Evolutionary conservation across 2,329 filamentous ascomycete species (phyloP), one percentile per base, ranked within the genome.

Genomic region (Sclerotinia subarctica): DNA sequence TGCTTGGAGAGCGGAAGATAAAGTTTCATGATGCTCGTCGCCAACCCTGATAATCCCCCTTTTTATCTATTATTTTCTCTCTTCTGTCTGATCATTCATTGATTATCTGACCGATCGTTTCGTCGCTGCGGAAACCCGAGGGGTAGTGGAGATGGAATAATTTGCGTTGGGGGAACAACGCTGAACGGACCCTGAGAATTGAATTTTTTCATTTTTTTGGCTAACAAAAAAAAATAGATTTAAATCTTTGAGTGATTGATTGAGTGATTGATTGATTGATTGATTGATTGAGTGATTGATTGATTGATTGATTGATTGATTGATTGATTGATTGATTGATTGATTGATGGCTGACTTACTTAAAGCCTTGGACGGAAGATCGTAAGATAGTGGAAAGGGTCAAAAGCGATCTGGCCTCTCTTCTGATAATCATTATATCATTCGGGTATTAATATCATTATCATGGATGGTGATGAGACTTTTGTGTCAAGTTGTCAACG

Each of bases 161-260:
- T 63, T 63, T 63, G 59, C 46, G 59, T 63, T 63, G 59, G 46
- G 10, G 59, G 59, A 63, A 38, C 59, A 51, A 63, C 59, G 46
- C 29, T 58, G 29, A 56, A 35, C 32, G 29, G 21, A 38, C 53
- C 53, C 29, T 56, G 29, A 32, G 19, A 10, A 21, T 47, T 47
- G 17, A 17, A 46, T 47, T 21, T 47, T 47, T 21, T 21, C 35
- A n/a, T 5, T 3, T 0, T 54, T 38, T 38, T 13, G 10, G 10
- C 5, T 38, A 38, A 38, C 8, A 38, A 38, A 11, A 38, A 42
- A 42, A 42, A 42, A 42, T 15, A 10, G 11, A 42, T 42, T 42
- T 42, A 42, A 42, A 42, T 42, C 38, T 35, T 35, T 10, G 32
- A 32, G n/a, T 32, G 29, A 38, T 38, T 38, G 7, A 38, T 11